Evolutionary conservation across 2,329 filamentous ascomycete species (phyloP), one percentile per base, ranked within the genome.

Genomic region (Aureobasidium melanogenum): DNA sequence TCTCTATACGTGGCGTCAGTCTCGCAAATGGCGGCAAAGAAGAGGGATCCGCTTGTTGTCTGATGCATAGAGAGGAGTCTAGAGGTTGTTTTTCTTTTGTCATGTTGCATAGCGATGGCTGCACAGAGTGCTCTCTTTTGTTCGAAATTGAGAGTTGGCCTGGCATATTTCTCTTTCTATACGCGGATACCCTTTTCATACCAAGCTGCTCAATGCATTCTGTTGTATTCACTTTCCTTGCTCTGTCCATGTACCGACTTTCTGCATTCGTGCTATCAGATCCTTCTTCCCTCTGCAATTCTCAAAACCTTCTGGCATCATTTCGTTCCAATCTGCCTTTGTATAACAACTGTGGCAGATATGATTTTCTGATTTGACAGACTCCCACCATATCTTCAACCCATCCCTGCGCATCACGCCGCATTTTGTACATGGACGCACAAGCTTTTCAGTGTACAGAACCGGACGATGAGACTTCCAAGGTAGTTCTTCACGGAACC

Each of bases 1-100:
- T n/a, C 67, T 67, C 44, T 60, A 67, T 28, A 62, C 63, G 50
- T 70, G 68, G 67, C 51, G 60, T 5, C 60, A 36, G 12, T 43
- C 28, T 30, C 26, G 44, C 24, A 55, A 36, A 41, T 55, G 60
- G 60, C 50, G 60, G 26, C 15, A 52, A 30, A 36, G 56, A 32
- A 43, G 28, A 46, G 50, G 47, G 38, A 44, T 60, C 34, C 44
- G 54, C 34, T 30, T 64, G 48, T 34, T 43, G n/a, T 46, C 44
- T 30, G 57, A 60, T 10, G 57, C 48, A 26, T 51, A 34, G 17
- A 48, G 24, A 15, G 2, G 24, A 9, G 15, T n/a, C 15, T 7
- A 10, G 24, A 30, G 15, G 32, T 0, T n/a, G 5, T n/a, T n/a
- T 47, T 28, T 9, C 15, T n/a, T 47, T 47, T 30, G 24, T 47